Conservation (phyloP, 768 basidiomycete genomes). For the Pulveroboletus sp. region DNA sequence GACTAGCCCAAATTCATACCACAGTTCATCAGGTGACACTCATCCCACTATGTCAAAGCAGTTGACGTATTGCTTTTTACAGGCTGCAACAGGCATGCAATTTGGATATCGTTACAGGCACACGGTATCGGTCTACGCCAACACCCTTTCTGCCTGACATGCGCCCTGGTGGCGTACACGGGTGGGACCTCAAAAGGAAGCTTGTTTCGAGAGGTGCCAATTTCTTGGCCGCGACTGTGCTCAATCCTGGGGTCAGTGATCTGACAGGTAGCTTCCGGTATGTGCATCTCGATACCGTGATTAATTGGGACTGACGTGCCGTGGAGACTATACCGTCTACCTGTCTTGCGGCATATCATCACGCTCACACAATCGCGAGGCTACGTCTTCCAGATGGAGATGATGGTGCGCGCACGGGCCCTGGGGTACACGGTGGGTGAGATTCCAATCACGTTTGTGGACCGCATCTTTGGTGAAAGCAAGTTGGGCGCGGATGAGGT, state of each 20-base stretch:
- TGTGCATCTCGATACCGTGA: conserved; percentile 16
- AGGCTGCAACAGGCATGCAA: conserved; percentile 83
- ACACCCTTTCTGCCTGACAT: conserved; percentile 54
- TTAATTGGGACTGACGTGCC: background rate
- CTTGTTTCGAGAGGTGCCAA: conserved; percentile 86
- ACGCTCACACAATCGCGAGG: conserved; percentile 80
- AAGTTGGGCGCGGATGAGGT: conserved; percentile 87
- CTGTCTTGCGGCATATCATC: conserved; percentile 79
- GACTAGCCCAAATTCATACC: conserved; percentile 92
- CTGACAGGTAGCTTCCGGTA: conserved; percentile 88
- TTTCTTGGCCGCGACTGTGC: conserved; percentile 80
- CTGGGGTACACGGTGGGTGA: conserved; percentile 85
- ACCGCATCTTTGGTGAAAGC: conserved; percentile 90
- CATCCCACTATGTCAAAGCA: background rate
- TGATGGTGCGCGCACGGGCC: conserved; percentile 87
- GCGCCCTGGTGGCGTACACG: conserved; percentile 79
- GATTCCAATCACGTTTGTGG: conserved; percentile 92
- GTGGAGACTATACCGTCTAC: conserved; percentile 65
- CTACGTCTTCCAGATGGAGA: conserved; percentile 98
- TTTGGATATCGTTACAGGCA: conserved; percentile 90
- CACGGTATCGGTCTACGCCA: conserved; percentile 69
- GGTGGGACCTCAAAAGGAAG: conserved; percentile 90
- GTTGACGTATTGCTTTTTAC: conserved; percentile 1
- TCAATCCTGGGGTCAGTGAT: conserved; percentile 84
- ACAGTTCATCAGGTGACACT: conserved; percentile 72